phyloP scores from a whole-genome alignment of 257 asterid genomes.

The Apocynum venetum region DNA sequence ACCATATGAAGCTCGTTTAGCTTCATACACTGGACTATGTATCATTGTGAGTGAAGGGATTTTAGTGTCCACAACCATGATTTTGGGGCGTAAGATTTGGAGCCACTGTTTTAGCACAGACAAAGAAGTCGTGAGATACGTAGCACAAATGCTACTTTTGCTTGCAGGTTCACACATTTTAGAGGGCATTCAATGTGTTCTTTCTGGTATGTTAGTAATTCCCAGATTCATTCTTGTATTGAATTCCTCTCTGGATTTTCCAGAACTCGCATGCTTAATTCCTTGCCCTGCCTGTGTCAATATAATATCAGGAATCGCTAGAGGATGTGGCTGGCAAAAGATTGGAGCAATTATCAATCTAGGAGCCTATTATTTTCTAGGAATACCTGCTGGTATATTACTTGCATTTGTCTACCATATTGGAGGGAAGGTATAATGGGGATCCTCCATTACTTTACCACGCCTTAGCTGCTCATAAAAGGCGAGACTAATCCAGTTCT shows the following conservation, averaged over 20 bases:
- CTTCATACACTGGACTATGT: slow-evolving; percentile 5
- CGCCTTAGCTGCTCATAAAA: neutral
- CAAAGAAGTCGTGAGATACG: slow-evolving; percentile 16
- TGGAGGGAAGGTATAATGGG: slow-evolving; percentile 17
- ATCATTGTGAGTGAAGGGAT: slow-evolving; percentile 11
- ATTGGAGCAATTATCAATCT: slow-evolving; percentile 20
- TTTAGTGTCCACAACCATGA: slow-evolving; percentile 4
- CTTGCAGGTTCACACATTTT: slow-evolving; percentile 19
- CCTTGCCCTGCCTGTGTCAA: no score
- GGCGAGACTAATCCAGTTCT: neutral
- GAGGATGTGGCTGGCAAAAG: neutral
- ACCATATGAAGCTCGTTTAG: slow-evolving; percentile 17
- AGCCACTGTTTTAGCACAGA: slow-evolving; percentile 24
- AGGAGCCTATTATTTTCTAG: slow-evolving; percentile 28
- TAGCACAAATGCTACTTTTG: slow-evolving; percentile 19
- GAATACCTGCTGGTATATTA: slow-evolving; percentile 19
- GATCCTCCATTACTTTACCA: neutral
- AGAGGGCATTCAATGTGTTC: slow-evolving; percentile 23
- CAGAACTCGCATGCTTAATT: no score
- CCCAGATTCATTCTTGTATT: no score
- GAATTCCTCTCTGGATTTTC: no score
- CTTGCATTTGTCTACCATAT: slow-evolving; percentile 21
- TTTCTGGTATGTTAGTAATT: slow-evolving; percentile 17
- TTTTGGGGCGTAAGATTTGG: slow-evolving; percentile 19
- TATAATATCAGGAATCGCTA: slow-evolving; percentile 14